A percentile compares a stretch with the other conserved stretches of the same genome.
Conservation (phyloP, 2,329 filamentous ascomycete species). For the Neonectria sp. region DNA sequence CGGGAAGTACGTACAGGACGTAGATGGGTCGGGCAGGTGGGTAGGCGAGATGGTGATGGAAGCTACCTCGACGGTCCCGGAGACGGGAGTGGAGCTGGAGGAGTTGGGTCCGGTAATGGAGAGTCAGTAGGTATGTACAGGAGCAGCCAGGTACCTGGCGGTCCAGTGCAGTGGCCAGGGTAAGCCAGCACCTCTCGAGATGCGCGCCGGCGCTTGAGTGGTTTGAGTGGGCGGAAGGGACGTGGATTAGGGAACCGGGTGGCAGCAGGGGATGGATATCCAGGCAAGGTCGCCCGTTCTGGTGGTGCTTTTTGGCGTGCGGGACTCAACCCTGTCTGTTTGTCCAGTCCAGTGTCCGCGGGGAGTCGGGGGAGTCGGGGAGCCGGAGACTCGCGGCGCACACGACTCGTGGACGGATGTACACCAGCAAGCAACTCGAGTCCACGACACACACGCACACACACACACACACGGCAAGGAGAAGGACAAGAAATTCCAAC, state of each 20-base stretch:
- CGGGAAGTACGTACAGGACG: conserved; percentile 19
- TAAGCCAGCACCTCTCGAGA: not conserved
- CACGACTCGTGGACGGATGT: not conserved
- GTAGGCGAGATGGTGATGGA: conserved; percentile 20
- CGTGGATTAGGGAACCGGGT: conserved; percentile 17
- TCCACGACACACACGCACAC: no score
- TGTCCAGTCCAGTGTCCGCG: no score
- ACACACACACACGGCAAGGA: not conserved
- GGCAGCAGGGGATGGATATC: conserved; percentile 21
- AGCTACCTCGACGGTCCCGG: conserved; percentile 20
- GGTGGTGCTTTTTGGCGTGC: not conserved
- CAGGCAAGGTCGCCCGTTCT: conserved; percentile 12
- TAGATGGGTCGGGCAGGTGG: conserved; percentile 20
- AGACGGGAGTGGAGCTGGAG: conserved; percentile 22
- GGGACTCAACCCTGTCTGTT: not conserved
- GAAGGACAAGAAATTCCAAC: not conserved
- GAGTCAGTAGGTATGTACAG: conserved; percentile 2
- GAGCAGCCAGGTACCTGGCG: conserved; percentile 10
- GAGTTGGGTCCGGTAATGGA: conserved; percentile 6
- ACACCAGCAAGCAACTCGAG: no score
- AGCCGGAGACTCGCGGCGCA: not conserved
- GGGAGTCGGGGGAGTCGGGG: not conserved
- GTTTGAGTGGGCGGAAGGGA: conserved; percentile 16
- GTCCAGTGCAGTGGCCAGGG: conserved; percentile 10
- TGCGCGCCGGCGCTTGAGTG: conserved; percentile 17